Evolutionary conservation across 345 rosid genomes (phyloP), one percentile per base, ranked within the genome.

Genomic region (Erucastrum elatum): DNA sequence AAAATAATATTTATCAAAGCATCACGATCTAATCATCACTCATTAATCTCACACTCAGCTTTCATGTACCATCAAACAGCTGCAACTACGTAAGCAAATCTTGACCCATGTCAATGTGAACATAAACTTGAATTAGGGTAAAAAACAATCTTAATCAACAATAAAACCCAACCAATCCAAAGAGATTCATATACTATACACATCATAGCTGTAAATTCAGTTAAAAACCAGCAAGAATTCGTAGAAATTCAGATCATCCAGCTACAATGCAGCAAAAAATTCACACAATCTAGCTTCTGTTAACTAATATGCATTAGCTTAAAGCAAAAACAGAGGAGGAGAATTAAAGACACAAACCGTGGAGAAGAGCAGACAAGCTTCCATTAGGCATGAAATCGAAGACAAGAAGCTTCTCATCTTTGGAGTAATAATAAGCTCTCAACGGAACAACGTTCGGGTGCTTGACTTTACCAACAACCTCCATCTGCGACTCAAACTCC

Each of bases 361-460:
- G 99, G 68, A 95, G 99, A 76, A 93, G 93, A 69, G 94, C 87
- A 21, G 96, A 93, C 65, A 95, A 80, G 90, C 98, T 95, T 6
- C 99, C 99, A 46, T 89, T 91, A 0, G 92, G 83, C 89, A 93
- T 82, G 93, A 79, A 95, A 77, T 95, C 99, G 7, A 39, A 90
- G 72, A 95, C 99, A 12, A 95, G 93, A 82, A 95, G 78, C 74
- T 93, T 95, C 87, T 95, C 99, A 77, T 95, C 98, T 78, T 89
- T 91, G 30, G 98, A 93, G 80, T 80, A 93, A 75, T 93, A 93
- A 77, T 82, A 95, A 1, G 99, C 99, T 72, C 98, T 84, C 27
- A 93, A 75, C 0, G 93, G 94, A 82, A 88, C 83, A 63, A 93
- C 98, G 86, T 93, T 95, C 6, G 88, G 91, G 64, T 95, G 93